Conservation (phyloP, 805 yeast genomes). For the Suhomyces pyralidae region DNA sequence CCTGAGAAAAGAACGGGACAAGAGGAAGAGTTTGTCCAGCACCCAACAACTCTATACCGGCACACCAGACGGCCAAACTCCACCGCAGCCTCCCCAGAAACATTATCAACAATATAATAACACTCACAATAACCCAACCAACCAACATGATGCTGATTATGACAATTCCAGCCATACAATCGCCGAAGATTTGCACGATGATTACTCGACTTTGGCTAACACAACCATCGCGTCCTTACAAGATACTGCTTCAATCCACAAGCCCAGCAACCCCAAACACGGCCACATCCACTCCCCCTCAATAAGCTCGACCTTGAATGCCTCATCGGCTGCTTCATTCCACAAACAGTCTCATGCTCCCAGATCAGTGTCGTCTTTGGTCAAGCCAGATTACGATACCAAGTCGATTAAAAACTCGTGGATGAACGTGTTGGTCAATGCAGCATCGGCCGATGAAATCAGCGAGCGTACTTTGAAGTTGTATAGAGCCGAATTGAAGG, state of each 20-base stretch:
- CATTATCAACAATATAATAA: background rate
- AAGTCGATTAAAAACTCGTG: conserved; percentile 31
- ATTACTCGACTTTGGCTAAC: conserved; percentile 9
- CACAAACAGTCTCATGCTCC: background rate
- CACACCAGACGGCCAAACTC: background rate
- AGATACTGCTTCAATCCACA: conserved; percentile 3
- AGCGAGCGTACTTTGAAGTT: conserved; percentile 42
- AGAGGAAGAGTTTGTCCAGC: conserved; percentile 19
- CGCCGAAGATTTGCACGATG: conserved; percentile 8
- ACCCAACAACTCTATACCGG: conserved; percentile 3
- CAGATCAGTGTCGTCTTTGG: conserved; percentile 17
- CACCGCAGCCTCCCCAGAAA: conserved; percentile 1
- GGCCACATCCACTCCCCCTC: conserved; percentile 5
- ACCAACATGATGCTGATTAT: background rate
- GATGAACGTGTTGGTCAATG: conserved; percentile 37
- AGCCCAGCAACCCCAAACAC: background rate
- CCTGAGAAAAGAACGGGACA: conserved; percentile 24
- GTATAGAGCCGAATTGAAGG: conserved; percentile 65
- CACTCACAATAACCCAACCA: background rate
- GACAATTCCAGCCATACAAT: conserved; percentile 3
- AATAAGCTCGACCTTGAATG: conserved; percentile 4
- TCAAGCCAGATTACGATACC: conserved; percentile 31
- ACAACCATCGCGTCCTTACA: conserved; percentile 1
- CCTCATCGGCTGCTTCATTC: background rate
- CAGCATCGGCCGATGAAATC: conserved; percentile 30